Evolutionary conservation across 208 protist species (phyloP).

Genomic region (Acanthamoeba sp.): DNA sequence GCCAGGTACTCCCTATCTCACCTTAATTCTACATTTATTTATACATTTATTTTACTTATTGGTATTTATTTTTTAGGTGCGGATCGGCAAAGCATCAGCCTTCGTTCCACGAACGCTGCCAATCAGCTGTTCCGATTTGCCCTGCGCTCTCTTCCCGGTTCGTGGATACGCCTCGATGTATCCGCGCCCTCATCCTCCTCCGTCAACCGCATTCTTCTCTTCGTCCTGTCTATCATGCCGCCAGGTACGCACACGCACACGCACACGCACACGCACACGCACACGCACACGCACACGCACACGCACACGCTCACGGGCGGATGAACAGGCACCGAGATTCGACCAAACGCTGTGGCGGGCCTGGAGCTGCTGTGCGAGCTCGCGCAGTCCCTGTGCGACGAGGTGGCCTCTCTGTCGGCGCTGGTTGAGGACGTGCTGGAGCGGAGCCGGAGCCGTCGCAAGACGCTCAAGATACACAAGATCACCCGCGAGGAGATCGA

Average conservation of each 20-base stretch:
- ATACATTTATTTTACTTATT: too few relatives aligned
- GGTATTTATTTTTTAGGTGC: not conserved
- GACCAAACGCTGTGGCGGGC: not conserved
- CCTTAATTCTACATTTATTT: too few relatives aligned
- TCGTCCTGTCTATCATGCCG: not conserved
- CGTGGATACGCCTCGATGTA: not conserved
- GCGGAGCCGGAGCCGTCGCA: not conserved
- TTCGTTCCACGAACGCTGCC: not conserved
- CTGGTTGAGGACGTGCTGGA: not conserved
- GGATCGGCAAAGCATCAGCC: not conserved
- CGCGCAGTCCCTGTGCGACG: not conserved
- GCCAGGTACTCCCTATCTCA: not conserved
- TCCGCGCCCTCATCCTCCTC: not conserved
- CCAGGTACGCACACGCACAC: not conserved
- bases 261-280: not conserved
- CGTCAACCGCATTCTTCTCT: not conserved
- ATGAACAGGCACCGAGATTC: not conserved
- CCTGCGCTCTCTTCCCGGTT: not conserved
- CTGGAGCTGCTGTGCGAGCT: not conserved
- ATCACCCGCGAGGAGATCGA: constrained; percentile 57
- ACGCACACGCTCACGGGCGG: not conserved
- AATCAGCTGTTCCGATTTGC: not conserved
- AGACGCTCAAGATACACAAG: constrained; percentile 49
- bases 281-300: not conserved
- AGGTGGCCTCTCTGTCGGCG: not conserved